Percentiles rank a stretch among this genome's conserved stretches.
Evolutionary conservation across 2,329 filamentous ascomycete genomes (phyloP).

Genomic region (Phyllosticta citribraziliensis): DNA sequence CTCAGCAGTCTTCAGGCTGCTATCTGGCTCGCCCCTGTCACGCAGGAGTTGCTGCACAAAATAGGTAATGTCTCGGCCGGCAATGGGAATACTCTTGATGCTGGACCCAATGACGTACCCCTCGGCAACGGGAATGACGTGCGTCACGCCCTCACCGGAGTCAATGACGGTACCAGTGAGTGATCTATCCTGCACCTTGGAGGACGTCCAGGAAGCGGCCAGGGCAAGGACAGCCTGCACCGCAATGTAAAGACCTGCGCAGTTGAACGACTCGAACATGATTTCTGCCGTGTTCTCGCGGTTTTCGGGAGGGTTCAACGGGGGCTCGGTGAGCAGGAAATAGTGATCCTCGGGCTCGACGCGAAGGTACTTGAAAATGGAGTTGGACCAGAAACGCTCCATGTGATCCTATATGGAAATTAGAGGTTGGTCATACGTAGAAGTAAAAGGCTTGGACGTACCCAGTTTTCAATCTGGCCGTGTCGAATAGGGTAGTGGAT

Average conservation of each 20-base stretch:
- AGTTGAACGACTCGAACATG: slow-evolving; percentile 99
- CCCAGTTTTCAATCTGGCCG: slow-evolving; percentile 98
- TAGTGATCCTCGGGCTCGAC: slow-evolving; percentile 98
- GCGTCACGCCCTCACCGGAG: slow-evolving; percentile 95
- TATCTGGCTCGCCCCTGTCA: slow-evolving; percentile 93
- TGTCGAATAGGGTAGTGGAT: slow-evolving; percentile 97
- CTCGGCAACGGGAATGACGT: slow-evolving; percentile 97
- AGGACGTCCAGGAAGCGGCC: slow-evolving; percentile 96
- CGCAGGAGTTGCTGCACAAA: slow-evolving; percentile 94
- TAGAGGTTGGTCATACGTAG: slow-evolving; percentile 13
- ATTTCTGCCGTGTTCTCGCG: slow-evolving; percentile 98
- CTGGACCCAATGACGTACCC: slow-evolving; percentile 98
- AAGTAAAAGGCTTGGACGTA: slow-evolving; percentile 32
- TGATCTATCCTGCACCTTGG: slow-evolving; percentile 92
- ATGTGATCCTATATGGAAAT: slow-evolving; percentile 69
- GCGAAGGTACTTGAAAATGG: slow-evolving; percentile 97
- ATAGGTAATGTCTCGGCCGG: slow-evolving; percentile 95
- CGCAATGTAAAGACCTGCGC: slow-evolving; percentile 95
- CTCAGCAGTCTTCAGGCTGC: slow-evolving; percentile 92
- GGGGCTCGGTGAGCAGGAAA: slow-evolving; percentile 96
- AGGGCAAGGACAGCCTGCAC: slow-evolving; percentile 95
- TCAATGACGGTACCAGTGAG: slow-evolving; percentile 97
- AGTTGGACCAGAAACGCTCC: slow-evolving; percentile 99
- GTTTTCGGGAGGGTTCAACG: slow-evolving; percentile 95
- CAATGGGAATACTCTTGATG: slow-evolving; percentile 98